Evolutionary conservation across 176 grass and related monocot species (phyloP), one percentile per base, ranked within the genome.

Genomic region (Ampelocalamus luodianensis): DNA sequence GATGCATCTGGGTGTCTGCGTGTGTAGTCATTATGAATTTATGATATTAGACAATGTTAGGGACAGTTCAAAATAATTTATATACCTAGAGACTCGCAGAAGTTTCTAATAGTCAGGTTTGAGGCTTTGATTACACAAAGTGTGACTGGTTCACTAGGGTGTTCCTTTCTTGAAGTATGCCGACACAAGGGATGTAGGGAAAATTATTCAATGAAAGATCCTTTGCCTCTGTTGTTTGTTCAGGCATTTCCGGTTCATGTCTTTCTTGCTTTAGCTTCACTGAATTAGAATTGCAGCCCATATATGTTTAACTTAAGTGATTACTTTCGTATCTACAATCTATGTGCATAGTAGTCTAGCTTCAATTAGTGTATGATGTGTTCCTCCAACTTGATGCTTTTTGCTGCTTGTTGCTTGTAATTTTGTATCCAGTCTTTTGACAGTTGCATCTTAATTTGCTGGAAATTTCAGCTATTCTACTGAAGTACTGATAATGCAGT

Each of bases 71-170:
- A 65, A 22, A 49, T 59, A 14, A 56, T 72, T 67, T 86, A 68
- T 81, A 51, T 65, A 50, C 40, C n/a, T 53, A 48, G 13, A 42
- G 29, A 73, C 18, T 48, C 23, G 13, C 24, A 74, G 27, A 36
- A 53, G 18, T 81, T 61, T 86, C 9, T 64, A 55, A 22, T 63
- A 64, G 26, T 82, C 17, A n/a, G 51, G 56, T 76, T 72, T 83
- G n/a, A 20, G 39, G 8, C 53, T 74, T 65, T 43, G 56, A 37
- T 18, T 62, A 60, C 60, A 72, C 24, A 71, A n/a, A 77, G 64
- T 70, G 1, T 85, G 15, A 64, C 26, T 86, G 16, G 8, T 36
- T 78, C 27, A 16, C 55, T 78, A 53, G 55, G 68, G 8, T 70
- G 23, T 9, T n/a, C 22, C 4, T 85, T 62, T 34, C 45, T 44